Base-by-base conservation (phyloP, 2,329 filamentous ascomycete genomes). In the Trichoderma sp. region DNA sequence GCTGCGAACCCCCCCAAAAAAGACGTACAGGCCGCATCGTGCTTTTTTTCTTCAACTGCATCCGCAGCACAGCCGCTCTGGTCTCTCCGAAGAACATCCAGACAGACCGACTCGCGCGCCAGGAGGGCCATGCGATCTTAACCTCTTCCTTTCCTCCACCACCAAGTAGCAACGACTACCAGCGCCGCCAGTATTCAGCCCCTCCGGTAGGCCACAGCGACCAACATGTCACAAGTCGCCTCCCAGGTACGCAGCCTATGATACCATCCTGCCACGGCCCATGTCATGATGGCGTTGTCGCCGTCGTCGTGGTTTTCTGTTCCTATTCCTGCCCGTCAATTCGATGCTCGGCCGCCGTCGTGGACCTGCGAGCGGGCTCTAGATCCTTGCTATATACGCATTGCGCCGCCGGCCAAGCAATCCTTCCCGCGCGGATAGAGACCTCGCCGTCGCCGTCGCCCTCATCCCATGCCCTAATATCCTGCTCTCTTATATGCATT, bases 161-260 rank as follows among this genome's bases (percentile, higher is more conserved):
- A 74, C 72, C 72, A 76, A 76, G 75, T 72, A 74, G 75, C 75
- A 75, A 68, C 72, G 71, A 74, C 72, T 72, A 75, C 74, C 75
- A 75, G 71, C 72, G 77, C 78, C 77, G 77, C 77, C 77, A 78
- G 76, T 76, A 74, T 74, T 75, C 72, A 76, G 74, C 75, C 74
- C 75, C 75, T 76, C 79, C 77, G 77, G 76, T 76, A 86, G 84
- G 85, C 79, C 55, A 56, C 81, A 78, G 85, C 82, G 79, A 79
- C 79, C 86, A 87, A 81, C 79, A 88, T 88, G 86, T 87, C 86
- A 31, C 61, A 64, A 83, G 84, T 88, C 84, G 85, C 83, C 81
- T 85, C 84, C 74, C 86, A 88, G 85, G 86, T 88, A 80, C 58
- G 59, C 49, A 27, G 19, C 29, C 57, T 53, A 57, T 43, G 40